Evolutionary conservation across 73 alveolate genomes (phyloP).

Genomic region (Urostyla sp.): DNA sequence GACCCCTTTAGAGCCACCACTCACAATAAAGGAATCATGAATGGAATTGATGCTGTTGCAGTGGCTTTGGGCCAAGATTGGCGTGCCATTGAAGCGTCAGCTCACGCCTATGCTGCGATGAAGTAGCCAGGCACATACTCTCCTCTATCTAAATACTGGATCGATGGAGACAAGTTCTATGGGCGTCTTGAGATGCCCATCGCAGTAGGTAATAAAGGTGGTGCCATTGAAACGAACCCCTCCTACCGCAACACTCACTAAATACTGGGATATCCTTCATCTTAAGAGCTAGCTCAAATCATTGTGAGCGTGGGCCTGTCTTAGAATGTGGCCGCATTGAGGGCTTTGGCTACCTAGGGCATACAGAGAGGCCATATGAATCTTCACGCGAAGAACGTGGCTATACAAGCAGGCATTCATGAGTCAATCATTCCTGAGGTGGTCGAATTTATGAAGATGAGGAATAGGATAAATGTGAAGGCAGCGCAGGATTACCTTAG

Average conservation of each 20-base stretch:
- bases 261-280: slow-evolving; percentile 87
- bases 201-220: slow-evolving; percentile 97
- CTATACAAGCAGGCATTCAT: slow-evolving; percentile 95
- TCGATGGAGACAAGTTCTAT: slow-evolving; percentile 65
- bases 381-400: slow-evolving; percentile 96
- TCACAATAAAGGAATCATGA: slow-evolving; percentile 98
- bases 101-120: slow-evolving; percentile 95
- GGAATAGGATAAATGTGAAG: slow-evolving; percentile 83
- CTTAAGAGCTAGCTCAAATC: slow-evolving; percentile 86
- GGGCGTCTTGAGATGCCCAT: slow-evolving; percentile 95
- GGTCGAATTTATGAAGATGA: slow-evolving; percentile 90
- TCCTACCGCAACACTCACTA: slow-evolving; percentile 76
- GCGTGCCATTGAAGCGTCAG: slow-evolving; percentile 97
- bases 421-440: slow-evolving; percentile 90
- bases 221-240: slow-evolving; percentile 92
- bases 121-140: slow-evolving; percentile 87
- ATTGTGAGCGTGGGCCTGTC: slow-evolving; percentile 96
- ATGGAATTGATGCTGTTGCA: slow-evolving; percentile 99
- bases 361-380: slow-evolving; percentile 97
- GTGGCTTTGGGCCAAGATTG: slow-evolving; percentile 98
- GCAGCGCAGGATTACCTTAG: slow-evolving; percentile 90
- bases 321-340: slow-evolving; percentile 95
- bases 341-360: slow-evolving; percentile 97
- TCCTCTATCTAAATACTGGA: slow-evolving; percentile 91
- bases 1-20: slow-evolving; percentile 96